These are phyloP conservation scores for Zygoascus biomembranicola DNA, from an alignment of 805 yeast species.

Conservation along the genomic window DNA sequence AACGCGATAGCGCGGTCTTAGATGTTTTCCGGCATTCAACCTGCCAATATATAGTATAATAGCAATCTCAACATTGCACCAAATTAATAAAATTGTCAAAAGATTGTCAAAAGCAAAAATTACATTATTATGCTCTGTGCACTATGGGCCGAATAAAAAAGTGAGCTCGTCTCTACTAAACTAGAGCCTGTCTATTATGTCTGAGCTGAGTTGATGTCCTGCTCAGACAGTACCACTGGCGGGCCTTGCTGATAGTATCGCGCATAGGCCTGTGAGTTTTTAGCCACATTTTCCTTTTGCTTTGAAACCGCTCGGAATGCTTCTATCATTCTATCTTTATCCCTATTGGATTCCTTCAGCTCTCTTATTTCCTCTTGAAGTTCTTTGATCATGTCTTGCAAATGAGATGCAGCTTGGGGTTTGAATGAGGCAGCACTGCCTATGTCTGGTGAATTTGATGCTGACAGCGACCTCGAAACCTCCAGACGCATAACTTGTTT, in stretches of 20 bases:
- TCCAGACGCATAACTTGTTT: conserved; percentile 31
- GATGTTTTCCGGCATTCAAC: too few relatives aligned
- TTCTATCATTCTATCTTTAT: conserved; percentile 71
- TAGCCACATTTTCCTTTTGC: conserved; percentile 37
- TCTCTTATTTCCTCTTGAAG: conserved; percentile 63
- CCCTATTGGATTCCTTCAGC: conserved; percentile 50
- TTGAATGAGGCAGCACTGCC: conserved; percentile 4
- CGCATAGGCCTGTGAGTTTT: conserved; percentile 2
- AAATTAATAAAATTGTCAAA: too few relatives aligned
- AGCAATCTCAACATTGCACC: too few relatives aligned
- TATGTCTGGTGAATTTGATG: conserved; percentile 8
- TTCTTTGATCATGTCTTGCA: conserved; percentile 37
- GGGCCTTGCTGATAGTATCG: neutral
- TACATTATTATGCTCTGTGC: too few relatives aligned
- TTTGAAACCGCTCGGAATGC: conserved; percentile 61
- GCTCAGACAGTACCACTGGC: neutral
- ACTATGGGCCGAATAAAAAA: too few relatives aligned
- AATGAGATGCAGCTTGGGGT: conserved; percentile 3
- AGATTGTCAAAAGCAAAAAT: too few relatives aligned
- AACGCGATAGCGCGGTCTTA: neutral
- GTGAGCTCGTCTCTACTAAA: too few relatives aligned
- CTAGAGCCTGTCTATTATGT: neutral
- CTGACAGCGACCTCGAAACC: conserved; percentile 1
- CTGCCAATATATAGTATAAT: too few relatives aligned
- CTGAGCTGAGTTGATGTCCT: neutral